Evolutionary conservation across 331 rosid genomes (phyloP).

Genomic region (Acacia pycnantha): DNA sequence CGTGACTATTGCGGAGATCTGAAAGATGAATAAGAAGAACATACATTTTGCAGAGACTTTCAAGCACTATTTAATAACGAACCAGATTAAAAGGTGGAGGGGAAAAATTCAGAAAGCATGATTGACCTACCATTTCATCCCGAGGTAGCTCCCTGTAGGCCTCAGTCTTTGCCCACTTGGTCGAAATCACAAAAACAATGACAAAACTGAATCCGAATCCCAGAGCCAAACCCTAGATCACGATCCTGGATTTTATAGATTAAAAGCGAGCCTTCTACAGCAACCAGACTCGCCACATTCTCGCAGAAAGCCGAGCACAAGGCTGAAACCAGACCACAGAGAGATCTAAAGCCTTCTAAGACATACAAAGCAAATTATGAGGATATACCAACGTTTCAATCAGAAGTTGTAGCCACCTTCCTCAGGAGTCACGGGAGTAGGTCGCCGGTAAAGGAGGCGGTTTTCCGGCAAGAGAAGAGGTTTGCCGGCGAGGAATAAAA

Average conservation of each 20-base stretch:
- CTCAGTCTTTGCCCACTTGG: conserved; percentile 50
- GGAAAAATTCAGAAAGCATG: background rate
- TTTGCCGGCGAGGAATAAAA: conserved; percentile 40
- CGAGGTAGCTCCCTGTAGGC: conserved; percentile 38
- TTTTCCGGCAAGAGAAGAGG: conserved; percentile 40
- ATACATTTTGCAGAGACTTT: conserved; percentile 16
- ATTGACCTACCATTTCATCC: conserved; percentile 65
- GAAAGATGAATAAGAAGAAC: conserved; percentile 20
- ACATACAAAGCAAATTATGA: conserved; percentile 7
- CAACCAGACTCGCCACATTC: conserved; percentile 58
- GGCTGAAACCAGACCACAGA: conserved; percentile 20
- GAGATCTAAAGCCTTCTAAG: conserved; percentile 44
- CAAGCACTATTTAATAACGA: background rate
- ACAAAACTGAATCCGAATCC: conserved; percentile 39
- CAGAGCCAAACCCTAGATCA: conserved; percentile 57
- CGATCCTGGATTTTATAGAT: conserved; percentile 31
- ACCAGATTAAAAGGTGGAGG: background rate
- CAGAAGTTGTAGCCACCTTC: background rate
- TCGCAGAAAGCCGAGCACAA: conserved; percentile 24
- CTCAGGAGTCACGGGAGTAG: background rate
- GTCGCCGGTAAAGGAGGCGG: conserved; percentile 31
- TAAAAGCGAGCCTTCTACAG: conserved; percentile 24
- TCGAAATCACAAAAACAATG: conserved; percentile 26
- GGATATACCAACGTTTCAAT: background rate
- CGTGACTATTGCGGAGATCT: conserved; percentile 33